Conservation (phyloP, 2,329 filamentous ascomycete genomes). For the Colletotrichum euphorbiae region DNA sequence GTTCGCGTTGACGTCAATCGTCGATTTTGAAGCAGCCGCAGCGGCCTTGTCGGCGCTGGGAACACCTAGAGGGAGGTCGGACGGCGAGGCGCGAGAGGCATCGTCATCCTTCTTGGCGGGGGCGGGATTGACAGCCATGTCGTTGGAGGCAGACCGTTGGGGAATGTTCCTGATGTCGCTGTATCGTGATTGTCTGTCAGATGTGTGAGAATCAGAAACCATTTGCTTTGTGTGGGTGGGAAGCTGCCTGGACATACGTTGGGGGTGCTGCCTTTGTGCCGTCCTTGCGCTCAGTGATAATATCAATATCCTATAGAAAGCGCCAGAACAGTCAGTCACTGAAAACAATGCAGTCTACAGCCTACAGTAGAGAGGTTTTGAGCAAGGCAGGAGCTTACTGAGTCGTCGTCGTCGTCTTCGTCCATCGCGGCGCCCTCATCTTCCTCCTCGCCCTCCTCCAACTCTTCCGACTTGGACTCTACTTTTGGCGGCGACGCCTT, state of each 20-base stretch:
- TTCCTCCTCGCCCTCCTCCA: constrained; percentile 74
- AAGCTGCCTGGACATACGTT: constrained; percentile 56
- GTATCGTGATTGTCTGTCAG: constrained; percentile 67
- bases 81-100: constrained; percentile 45
- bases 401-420: constrained; percentile 69
- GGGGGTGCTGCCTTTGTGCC: constrained; percentile 70
- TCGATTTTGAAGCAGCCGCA: constrained; percentile 80
- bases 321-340: constrained; percentile 18
- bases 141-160: constrained; percentile 67
- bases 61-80: constrained; percentile 45
- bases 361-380: neutral
- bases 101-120: constrained; percentile 60
- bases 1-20: constrained; percentile 84
- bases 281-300: constrained; percentile 75
- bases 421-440: constrained; percentile 71
- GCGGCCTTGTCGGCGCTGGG: constrained; percentile 66
- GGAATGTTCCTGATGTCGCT: constrained; percentile 75
- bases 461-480: constrained; percentile 60
- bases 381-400: constrained; percentile 49
- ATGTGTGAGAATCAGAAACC: neutral
- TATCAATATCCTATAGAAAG: constrained; percentile 69
- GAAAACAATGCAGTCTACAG: neutral
- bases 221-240: neutral
- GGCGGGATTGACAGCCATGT: constrained; percentile 59
- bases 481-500: constrained; percentile 34